Evolutionary conservation across 2,329 filamentous ascomycete species (phyloP).

Genomic region (Fusarium haematococcum): DNA sequence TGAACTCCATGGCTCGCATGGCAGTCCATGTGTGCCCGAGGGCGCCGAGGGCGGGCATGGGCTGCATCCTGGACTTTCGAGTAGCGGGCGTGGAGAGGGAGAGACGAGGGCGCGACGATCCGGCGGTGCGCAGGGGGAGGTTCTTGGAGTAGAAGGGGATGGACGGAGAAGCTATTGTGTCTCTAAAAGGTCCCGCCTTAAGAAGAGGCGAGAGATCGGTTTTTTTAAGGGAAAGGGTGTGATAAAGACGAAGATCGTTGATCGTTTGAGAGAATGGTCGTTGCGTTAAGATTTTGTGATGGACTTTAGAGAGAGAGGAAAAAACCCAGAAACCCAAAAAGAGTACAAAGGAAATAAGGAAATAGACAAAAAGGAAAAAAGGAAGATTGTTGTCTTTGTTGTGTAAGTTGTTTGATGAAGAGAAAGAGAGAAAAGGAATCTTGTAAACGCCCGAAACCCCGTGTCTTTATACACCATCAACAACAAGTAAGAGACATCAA

Average conservation of each 20-base stretch:
- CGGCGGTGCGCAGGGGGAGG: conserved; percentile 56
- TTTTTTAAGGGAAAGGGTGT: conserved; percentile 12
- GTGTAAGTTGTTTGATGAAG: conserved; percentile 40
- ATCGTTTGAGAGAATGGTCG: conserved; percentile 26
- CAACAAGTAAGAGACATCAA: conserved; percentile 5
- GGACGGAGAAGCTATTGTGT: conserved; percentile 51
- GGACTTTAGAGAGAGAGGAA: conserved; percentile 38
- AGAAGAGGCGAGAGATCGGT: conserved; percentile 30
- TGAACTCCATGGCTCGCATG: conserved; percentile 76
- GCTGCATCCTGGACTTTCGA: conserved; percentile 54
- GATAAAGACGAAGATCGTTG: neutral
- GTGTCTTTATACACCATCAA: conserved; percentile 41
- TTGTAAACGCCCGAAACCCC: conserved; percentile 15
- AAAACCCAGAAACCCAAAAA: conserved; percentile 40
- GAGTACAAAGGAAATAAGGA: conserved; percentile 44
- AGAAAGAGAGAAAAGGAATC: conserved; percentile 23
- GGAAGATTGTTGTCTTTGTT: conserved; percentile 32
- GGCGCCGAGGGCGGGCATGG: conserved; percentile 71
- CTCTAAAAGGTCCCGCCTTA: conserved; percentile 33
- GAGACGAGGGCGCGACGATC: conserved; percentile 55
- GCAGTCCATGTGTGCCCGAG: conserved; percentile 83
- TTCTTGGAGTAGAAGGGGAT: conserved; percentile 57
- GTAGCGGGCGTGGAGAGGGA: conserved; percentile 54
- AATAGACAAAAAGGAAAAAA: conserved; percentile 39
- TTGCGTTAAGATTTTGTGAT: conserved; percentile 23